phyloP scores from a whole-genome alignment of 495 filamentous ascomycete species.

The Bryoglossum gracile region DNA sequence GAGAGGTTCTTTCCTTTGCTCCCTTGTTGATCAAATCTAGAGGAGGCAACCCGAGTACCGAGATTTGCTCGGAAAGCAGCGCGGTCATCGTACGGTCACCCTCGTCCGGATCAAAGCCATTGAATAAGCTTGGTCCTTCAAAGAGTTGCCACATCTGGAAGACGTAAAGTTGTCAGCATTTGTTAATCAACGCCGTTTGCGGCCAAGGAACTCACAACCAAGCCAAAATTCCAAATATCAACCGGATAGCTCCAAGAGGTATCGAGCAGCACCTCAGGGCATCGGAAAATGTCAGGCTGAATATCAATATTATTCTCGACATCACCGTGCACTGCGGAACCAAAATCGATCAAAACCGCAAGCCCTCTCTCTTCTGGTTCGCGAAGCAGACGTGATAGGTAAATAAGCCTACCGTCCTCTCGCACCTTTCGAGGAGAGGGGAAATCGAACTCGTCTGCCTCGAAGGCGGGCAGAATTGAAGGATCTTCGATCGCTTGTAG shows the following conservation, averaged over 20 bases:
- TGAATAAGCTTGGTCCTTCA: constrained; percentile 39
- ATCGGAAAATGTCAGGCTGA: constrained; percentile 35
- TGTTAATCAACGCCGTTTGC: too few relatives aligned
- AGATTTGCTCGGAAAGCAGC: constrained; percentile 41
- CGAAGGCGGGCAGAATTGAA: too few relatives aligned
- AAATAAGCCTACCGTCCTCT: too few relatives aligned
- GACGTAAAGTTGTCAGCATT: constrained; percentile 22
- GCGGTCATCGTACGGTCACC: constrained; percentile 36
- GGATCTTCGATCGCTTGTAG: too few relatives aligned
- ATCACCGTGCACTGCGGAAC: constrained; percentile 34
- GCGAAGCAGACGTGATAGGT: too few relatives aligned
- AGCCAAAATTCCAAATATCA: constrained; percentile 46
- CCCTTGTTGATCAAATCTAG: constrained; percentile 34
- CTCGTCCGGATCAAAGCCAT: constrained; percentile 35
- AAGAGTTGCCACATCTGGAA: constrained; percentile 44
- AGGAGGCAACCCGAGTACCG: constrained; percentile 39
- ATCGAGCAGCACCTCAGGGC: constrained; percentile 42
- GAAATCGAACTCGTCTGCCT: too few relatives aligned
- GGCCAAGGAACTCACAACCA: constrained; percentile 43
- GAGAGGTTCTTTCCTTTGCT: constrained; percentile 24
- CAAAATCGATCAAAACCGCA: constrained; percentile 40
- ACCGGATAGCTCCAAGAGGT: constrained; percentile 37
- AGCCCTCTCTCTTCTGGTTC: too few relatives aligned
- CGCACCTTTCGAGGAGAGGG: too few relatives aligned
- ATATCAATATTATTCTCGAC: constrained; percentile 17